A percentile compares a stretch with the other conserved stretches of the same genome.
Conservation (phyloP, 495 filamentous ascomycete genomes). For the Venustampulla echinocandica region DNA sequence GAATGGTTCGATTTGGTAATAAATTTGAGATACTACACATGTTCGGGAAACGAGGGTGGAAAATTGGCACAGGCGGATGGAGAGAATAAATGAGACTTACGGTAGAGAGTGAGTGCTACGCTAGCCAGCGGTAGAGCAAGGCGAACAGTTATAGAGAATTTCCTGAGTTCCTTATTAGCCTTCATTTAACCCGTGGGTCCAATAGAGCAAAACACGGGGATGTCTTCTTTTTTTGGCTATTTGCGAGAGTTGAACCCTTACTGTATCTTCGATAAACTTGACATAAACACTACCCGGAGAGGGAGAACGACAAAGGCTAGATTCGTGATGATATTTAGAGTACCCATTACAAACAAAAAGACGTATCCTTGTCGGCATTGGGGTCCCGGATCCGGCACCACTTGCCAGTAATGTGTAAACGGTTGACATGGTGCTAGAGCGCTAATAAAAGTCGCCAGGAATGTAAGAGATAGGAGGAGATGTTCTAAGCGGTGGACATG, state of each 20-base stretch:
- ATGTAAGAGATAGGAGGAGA: too few species aligned
- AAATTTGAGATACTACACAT: too few species aligned
- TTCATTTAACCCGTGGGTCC: too few species aligned
- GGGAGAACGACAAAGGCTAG: slow-evolving; percentile 78
- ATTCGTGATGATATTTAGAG: slow-evolving; percentile 80
- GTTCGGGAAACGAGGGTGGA: too few species aligned
- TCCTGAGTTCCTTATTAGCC: too few species aligned
- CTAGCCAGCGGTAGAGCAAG: slow-evolving; percentile 15
- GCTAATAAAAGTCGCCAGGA: slow-evolving; percentile 69
- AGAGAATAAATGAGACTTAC: slow-evolving; percentile 14
- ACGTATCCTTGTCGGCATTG: slow-evolving; percentile 74
- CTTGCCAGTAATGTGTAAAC: slow-evolving; percentile 83
- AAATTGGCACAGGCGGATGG: slow-evolving; percentile 43
- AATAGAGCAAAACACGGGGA: too few species aligned
- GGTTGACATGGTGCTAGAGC: slow-evolving; percentile 80
- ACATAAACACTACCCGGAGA: slow-evolving; percentile 71
- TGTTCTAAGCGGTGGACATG: too few species aligned
- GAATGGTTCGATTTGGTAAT: too few species aligned
- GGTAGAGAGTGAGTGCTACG: slow-evolving; percentile 29
- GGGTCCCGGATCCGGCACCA: slow-evolving; percentile 80
- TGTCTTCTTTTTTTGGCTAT: background rate
- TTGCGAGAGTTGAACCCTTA: slow-evolving; percentile 27
- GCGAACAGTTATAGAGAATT: slow-evolving; percentile 13
- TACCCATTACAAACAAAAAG: slow-evolving; percentile 78
- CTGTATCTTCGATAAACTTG: slow-evolving; percentile 55